A percentile compares a stretch with the other conserved stretches of the same genome.
These are phyloP conservation scores for Coemansia sp. DNA, from an alignment of 192 early-diverging fungal species.

Conservation along the genomic window DNA sequence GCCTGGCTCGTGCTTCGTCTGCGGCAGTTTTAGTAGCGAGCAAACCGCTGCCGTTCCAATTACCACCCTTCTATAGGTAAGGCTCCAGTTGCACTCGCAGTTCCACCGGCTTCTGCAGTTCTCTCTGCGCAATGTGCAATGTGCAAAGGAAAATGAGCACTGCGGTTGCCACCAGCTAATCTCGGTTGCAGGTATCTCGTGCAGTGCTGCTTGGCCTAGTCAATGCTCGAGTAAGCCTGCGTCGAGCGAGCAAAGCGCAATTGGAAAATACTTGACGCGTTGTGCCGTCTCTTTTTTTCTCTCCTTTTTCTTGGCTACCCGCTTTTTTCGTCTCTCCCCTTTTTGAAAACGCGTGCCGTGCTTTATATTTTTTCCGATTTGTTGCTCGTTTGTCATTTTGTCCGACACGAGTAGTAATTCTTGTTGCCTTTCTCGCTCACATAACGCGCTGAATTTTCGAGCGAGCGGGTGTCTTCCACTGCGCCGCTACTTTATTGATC, in stretches of 20 bases:
- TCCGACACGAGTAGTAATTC: background rate
- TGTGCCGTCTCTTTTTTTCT: background rate
- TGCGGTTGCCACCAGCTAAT: no score
- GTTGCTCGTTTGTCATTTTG: background rate
- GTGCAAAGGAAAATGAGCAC: no score
- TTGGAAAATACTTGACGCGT: background rate
- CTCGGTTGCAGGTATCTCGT: no score
- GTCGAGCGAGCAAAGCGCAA: no score
- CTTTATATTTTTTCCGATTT: background rate
- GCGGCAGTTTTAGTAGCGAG: no score
- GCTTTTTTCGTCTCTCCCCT: slow-evolving; percentile 6
- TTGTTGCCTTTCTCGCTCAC: background rate
- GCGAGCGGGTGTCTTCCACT: background rate
- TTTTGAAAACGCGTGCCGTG: background rate
- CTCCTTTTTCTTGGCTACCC: background rate
- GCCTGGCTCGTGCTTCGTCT: background rate
- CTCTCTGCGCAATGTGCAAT: no score
- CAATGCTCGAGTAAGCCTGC: no score
- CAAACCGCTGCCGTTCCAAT: no score
- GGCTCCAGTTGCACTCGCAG: no score
- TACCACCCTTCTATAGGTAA: no score
- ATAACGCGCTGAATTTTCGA: background rate
- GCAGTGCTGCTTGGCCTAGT: no score
- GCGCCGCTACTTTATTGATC: background rate
- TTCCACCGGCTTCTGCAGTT: no score